Base-by-base conservation (phyloP, 768 basidiomycete species). In the Megacollybia marginata region DNA sequence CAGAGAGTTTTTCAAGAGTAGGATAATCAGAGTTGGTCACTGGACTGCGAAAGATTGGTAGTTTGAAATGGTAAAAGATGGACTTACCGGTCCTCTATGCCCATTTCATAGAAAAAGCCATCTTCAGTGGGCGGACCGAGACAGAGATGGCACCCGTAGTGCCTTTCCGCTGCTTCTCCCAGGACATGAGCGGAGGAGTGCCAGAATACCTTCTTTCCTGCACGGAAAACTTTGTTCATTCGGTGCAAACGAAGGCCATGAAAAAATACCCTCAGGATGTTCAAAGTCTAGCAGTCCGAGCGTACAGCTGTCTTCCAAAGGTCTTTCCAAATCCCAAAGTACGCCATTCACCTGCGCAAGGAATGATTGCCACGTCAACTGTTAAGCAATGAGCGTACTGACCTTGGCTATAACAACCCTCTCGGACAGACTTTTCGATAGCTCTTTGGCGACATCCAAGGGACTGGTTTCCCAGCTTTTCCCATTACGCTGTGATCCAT, bases 31-130 rank as follows among this genome's bases (percentile, higher is more conserved):
- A 64, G 48, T 80, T 82, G 42, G 81, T 75, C 43, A 99, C 84
- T 13, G 85, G 79, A 59, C 91, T 90, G 56, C 13, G 33, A 50
- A 16, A 28, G 23, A 28, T 28, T 28, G 23, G 23, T 28, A 6
- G 6, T 6, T 28, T 28, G 23, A 28, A 6, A 28, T 28, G 6
- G 4, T 28, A 28, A 6, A 28, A 28, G 23, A 28, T 28, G n/a
- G 16, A 52, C 67, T 20, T 49, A 85, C 86, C 88, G 72, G 52
- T 92, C 85, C 34, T 83, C 72, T 56, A 92, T 92, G 13, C 82
- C 83, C 96, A 99, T 98, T 65, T 99, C 96, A 65, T 99, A 99
- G 75, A 96, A 99, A 79, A 99, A 99, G 18, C 96, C 96, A 7
- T 97, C 93, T 28, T 95, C 92, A 2, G 93, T 92, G 19, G 96